Base-by-base conservation (phyloP, 768 basidiomycete species). In the Leccinum boreale region DNA sequence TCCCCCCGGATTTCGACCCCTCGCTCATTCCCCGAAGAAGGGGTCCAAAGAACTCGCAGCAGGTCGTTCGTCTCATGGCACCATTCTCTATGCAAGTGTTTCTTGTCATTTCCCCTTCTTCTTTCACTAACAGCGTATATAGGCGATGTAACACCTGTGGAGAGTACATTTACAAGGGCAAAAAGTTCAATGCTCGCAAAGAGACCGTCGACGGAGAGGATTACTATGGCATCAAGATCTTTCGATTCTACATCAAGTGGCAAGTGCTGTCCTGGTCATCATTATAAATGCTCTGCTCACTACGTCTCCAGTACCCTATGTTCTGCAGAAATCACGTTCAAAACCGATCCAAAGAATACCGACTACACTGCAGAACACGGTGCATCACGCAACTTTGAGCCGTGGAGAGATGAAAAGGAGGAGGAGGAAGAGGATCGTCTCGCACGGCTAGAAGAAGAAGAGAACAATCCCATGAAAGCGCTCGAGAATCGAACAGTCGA, bases 111-210 rank as follows among this genome's bases (percentile, higher is more conserved):
- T 0, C 2, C 26, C 24, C 11, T 17, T 26, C 58, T 42, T 62
- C 46, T 29, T 11, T 42, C 2, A 50, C 60, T 69, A 9, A 70
- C 56, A 11, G 3, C n/a, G 33, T 29, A 29, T 49, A 6, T 47
- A 92, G 91, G 90, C 86, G 92, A 65, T 90, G 89, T 67, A 95
- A 94, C 66, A 92, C 92, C 3, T 99, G 97, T 66, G 97, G 95
- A 50, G 97, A 99, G 76, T 99, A 98, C 67, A 90, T 99, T 55
- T 96, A 98, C 76, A 98, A 99, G 73, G 97, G 97, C 49, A 99
- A 99, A 80, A 99, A 99, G 75, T 99, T 99, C 79, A 98, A 99
- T 65, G 97, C 97, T 5, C 83, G 96, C 50, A 98, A 99, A 71
- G 97, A 99, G 77, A 98, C 96, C 0, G 97, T 97, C 9, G 89